Percentiles rank a stretch among this genome's conserved stretches.
These are phyloP conservation scores for Yamadazyma tumulicola DNA, from an alignment of 805 yeast genomes.

Conservation along the genomic window DNA sequence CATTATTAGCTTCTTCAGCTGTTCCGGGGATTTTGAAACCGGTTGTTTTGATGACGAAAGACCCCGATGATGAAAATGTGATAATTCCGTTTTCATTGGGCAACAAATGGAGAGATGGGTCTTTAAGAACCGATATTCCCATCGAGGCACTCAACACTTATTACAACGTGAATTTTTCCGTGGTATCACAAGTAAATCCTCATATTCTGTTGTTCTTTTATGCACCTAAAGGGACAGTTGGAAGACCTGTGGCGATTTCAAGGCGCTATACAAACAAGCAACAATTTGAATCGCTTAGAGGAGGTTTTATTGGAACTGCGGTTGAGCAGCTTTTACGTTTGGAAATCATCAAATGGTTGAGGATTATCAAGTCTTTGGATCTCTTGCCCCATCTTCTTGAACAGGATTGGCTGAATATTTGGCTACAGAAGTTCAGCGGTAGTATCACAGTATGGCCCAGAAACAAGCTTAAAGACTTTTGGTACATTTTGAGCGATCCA, in stretches of 20 bases:
- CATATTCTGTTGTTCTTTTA: conserved; percentile 73
- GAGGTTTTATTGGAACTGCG: conserved; percentile 74
- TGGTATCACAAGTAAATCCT: conserved; percentile 82
- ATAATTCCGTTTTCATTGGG: conserved; percentile 71
- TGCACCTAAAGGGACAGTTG: conserved; percentile 78
- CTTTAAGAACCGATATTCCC: conserved; percentile 76
- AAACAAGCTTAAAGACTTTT: conserved; percentile 54
- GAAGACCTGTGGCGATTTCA: conserved; percentile 63
- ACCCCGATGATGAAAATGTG: conserved; percentile 25
- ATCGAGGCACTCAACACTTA: conserved; percentile 68
- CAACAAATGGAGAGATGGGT: conserved; percentile 75
- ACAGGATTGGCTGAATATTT: conserved; percentile 78
- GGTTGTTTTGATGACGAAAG: conserved; percentile 72
- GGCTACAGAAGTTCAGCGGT: conserved; percentile 72
- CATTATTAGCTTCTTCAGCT: conserved; percentile 73
- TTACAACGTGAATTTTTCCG: conserved; percentile 70
- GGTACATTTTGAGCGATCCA: conserved; percentile 67
- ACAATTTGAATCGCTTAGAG: conserved; percentile 50
- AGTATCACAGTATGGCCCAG: conserved; percentile 76
- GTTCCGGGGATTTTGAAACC: conserved; percentile 83
- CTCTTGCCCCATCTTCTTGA: conserved; percentile 64
- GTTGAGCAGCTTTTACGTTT: conserved; percentile 65
- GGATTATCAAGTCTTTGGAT: conserved; percentile 60
- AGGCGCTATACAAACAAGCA: conserved; percentile 38
- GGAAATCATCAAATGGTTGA: conserved; percentile 76